Base-by-base conservation (phyloP, 768 basidiomycete species). In the Mycena galopus region DNA sequence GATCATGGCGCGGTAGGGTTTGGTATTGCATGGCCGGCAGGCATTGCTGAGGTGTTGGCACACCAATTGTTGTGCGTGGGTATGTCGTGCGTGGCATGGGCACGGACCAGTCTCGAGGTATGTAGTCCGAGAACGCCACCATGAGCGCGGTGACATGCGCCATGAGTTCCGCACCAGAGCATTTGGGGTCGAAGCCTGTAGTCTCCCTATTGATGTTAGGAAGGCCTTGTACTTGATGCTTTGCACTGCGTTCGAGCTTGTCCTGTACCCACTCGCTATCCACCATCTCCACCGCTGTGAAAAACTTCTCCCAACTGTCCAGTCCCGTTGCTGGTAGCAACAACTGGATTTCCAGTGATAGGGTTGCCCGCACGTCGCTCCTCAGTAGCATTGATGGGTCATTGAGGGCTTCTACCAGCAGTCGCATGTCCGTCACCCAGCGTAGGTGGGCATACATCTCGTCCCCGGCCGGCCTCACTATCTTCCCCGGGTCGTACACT, bases 401-500 rank as follows among this genome's bases (percentile, higher is more conserved):
- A n/a, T n/a, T n/a, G n/a, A n/a, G n/a, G n/a, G n/a, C n/a, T n/a
- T n/a, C n/a, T n/a, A n/a, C n/a, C n/a, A n/a, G n/a, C 21, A 42
- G 60, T 19, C 25, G 10, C 60, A 62, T 62, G 60, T 62, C 60
- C 4, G 60, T 21, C 2, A n/a, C 60, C 60, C 42, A 62, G 12
- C 39, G 42, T 1, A 62, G 25, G 27, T 62, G 60, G 17, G 60
- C 60, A 32, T 29, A 17, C 60, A 62, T 62, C 42, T 62, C 11
- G 42, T 62, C 60, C 2, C 60, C 60, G 7, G 39, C 4, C 11
- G 60, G 60, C 14, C 61, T 42, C 25, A 62, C 61, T 27, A 62
- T 8, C 61, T 62, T 62, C 61, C 61, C 61, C 29, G 47, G 29
- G 61, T 62, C 61, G 19, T 62, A 25, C 10, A 23, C 44, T 42